A percentile compares a stretch with the other conserved stretches of the same genome.
Evolutionary conservation across 352 stramenopile species (phyloP).

Genomic region (Phytopythium chamaehyphon): DNA sequence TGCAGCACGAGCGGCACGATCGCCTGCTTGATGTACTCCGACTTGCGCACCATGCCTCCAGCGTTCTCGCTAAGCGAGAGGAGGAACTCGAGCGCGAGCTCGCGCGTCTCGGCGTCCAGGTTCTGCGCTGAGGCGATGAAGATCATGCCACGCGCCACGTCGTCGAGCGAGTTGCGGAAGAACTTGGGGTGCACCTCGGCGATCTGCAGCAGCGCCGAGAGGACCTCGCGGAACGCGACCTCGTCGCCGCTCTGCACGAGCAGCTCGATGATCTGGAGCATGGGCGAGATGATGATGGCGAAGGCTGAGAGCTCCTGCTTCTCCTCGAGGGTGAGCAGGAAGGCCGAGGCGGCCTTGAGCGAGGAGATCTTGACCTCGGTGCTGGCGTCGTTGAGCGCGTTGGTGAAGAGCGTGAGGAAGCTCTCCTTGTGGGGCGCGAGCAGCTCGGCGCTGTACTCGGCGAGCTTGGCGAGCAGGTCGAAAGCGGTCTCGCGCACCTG

Average conservation of each 20-base stretch:
- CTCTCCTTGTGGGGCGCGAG: constrained; percentile 73
- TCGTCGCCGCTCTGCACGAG: constrained; percentile 62
- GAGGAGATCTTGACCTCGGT: constrained; percentile 64
- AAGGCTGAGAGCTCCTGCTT: constrained; percentile 66
- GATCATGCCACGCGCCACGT: constrained; percentile 76
- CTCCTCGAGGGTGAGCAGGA: constrained; percentile 73
- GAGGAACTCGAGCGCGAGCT: constrained; percentile 80
- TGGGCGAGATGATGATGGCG: constrained; percentile 58
- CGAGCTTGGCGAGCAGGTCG: constrained; percentile 69
- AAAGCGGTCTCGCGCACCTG: constrained; percentile 72
- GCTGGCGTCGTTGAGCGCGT: constrained; percentile 59
- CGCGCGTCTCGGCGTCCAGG: constrained; percentile 67
- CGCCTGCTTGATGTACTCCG: constrained; percentile 48
- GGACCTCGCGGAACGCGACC: constrained; percentile 59
- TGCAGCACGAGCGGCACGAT: constrained; percentile 73
- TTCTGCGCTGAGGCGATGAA: constrained; percentile 61
- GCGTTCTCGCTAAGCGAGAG: constrained; percentile 78
- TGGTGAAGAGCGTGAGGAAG: constrained; percentile 77
- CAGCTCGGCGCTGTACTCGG: constrained; percentile 62
- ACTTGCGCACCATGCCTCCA: constrained; percentile 81
- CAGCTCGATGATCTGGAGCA: constrained; percentile 75
- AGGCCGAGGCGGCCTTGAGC: constrained; percentile 66
- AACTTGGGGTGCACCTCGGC: constrained; percentile 80
- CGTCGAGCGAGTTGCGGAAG: constrained; percentile 67
- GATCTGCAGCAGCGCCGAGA: constrained; percentile 70